Percentiles rank a stretch among this genome's conserved stretches.
These are phyloP conservation scores for Rhizoclosmatium globosum DNA, from an alignment of 192 early-diverging fungal species.

Conservation along the genomic window DNA sequence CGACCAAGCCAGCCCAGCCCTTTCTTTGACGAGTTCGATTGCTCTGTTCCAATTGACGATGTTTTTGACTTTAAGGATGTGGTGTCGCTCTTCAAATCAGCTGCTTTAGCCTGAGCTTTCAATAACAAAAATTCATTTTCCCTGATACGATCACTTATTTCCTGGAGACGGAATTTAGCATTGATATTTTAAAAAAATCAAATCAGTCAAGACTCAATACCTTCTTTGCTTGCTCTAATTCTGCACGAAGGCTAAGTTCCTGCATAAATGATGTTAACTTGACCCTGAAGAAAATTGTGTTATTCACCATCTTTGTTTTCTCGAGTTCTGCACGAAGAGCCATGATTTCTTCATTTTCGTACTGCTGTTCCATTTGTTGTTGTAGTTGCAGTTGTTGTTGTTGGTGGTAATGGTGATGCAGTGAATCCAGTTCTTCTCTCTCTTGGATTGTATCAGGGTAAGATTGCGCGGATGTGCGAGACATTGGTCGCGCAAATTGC, in stretches of 20 bases:
- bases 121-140: neutral
- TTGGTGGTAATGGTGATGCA: slow-evolving; percentile 10
- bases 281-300: slow-evolving; percentile 32
- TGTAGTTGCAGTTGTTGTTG: slow-evolving; percentile 25
- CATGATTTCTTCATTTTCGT: slow-evolving; percentile 21
- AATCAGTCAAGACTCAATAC: slow-evolving; percentile 20
- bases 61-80: too few relatives aligned
- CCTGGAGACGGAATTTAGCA: neutral
- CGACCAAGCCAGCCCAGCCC: too few relatives aligned
- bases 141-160: neutral
- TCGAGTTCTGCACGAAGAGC: slow-evolving; percentile 25
- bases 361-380: slow-evolving; percentile 2
- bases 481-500: too few relatives aligned
- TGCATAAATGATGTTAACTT: too few relatives aligned
- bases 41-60: too few relatives aligned
- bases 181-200: neutral
- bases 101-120: too few relatives aligned
- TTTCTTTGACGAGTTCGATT: too few relatives aligned
- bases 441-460: too few relatives aligned
- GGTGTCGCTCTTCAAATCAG: too few relatives aligned
- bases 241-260: too few relatives aligned
- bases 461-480: too few relatives aligned
- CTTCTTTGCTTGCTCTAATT: too few relatives aligned
- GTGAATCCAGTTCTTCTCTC: neutral
- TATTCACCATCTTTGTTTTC: slow-evolving; percentile 29